Evolutionary conservation across 371 early-diverging fungal species (phyloP), one percentile per base, ranked within the genome.

Genomic region (Mucor circinelloides): DNA sequence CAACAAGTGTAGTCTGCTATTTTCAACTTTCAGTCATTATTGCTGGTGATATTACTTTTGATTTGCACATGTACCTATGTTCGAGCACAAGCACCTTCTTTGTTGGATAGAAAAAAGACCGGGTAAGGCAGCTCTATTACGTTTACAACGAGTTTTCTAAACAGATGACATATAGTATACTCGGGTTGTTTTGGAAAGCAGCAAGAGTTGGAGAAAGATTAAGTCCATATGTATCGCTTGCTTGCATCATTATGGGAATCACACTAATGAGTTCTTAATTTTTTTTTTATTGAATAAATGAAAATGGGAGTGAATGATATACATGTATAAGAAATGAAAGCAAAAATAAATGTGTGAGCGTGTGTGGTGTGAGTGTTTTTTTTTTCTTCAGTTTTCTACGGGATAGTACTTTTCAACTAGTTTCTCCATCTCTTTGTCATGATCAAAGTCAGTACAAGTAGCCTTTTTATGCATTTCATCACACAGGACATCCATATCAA

Each of bases 101-200:
- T 91, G 28, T 48, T 93, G 10, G 87, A 89, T 71, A 82, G 84
- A 60, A 89, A 90, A 67, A 90, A 91, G 75, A 80, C 83, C 55
- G 91, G 90, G 82, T 79, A 86, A 63, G 66, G 7, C 8, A 40
- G n/a, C 25, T 6, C 3, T 27, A n/a, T n/a, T n/a, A n/a, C 21
- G 1, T 28, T 36, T 12, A 57, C 4, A 12, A 19, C 30, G 2
- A 8, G 5, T 8, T 4, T 9, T 13, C 10, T 10, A 13, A 19
- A 21, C 2, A 42, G 13, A 13, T 57, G 31, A 58, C 31, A 32
- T 0, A 25, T 69, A 91, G 95, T 21, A 66, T 94, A 5, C 76
- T 91, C 55, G 95, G 96, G 17, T 76, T 96, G 48, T 91, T 95
- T 66, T 97, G 96, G 96, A 97, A 97, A 73, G 88, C 90, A 15